Percentiles rank a stretch among this genome's conserved stretches.
Evolutionary conservation across 306 rosid species (phyloP).

Genomic region (Psophocarpus tetragonolobus): DNA sequence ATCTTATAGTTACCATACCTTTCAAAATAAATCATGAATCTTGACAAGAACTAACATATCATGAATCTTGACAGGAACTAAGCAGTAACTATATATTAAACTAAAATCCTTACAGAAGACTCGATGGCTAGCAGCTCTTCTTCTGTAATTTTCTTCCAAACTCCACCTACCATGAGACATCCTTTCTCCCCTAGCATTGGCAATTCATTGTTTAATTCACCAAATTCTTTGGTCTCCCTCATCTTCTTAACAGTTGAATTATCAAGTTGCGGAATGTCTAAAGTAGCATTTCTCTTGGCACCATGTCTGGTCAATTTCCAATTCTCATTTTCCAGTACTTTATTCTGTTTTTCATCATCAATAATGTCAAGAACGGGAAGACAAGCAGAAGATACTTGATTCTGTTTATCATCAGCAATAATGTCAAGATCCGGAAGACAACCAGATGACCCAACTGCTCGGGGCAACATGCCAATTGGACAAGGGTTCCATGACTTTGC

Average conservation of each 20-base stretch:
- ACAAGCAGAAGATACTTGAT: conserved; percentile 41
- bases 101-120: conserved; percentile 62
- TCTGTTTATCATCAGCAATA: conserved; percentile 1
- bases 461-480: conserved; percentile 94
- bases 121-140: conserved; percentile 60
- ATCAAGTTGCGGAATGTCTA: conserved; percentile 49
- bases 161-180: conserved; percentile 59
- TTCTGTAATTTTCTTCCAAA: conserved; percentile 60
- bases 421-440: conserved; percentile 62
- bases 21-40: background rate
- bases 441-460: conserved; percentile 63
- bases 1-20: background rate
- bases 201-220: conserved; percentile 11
- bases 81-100: conserved; percentile 32
- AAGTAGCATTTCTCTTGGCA: conserved; percentile 55
- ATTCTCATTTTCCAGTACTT: conserved; percentile 27
- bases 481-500: conserved; percentile 83
- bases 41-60: background rate
- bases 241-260: conserved; percentile 56
- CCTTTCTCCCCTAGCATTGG: conserved; percentile 41
- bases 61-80: background rate
- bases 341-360: conserved; percentile 17
- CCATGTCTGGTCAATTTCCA: conserved; percentile 33
- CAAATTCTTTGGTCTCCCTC: conserved; percentile 44
- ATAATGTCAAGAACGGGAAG: conserved; percentile 58